phyloP scores from a whole-genome alignment of 2,329 filamentous ascomycete species.

The Colletotrichum lentis region DNA sequence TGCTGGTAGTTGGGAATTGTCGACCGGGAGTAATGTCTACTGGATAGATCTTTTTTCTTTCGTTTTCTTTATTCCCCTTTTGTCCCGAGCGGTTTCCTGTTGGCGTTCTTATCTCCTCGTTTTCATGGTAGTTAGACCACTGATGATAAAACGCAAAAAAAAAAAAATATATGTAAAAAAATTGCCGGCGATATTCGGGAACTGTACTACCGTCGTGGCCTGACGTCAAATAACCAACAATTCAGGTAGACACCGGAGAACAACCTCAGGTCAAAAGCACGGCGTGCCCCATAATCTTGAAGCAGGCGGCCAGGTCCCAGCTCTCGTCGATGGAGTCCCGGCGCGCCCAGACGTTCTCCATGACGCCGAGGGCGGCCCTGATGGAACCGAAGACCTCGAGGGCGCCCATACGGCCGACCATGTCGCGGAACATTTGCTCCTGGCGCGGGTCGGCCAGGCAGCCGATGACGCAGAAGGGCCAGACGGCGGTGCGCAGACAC shows the following conservation, averaged over 20 bases:
- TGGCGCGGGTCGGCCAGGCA: constrained; percentile 52
- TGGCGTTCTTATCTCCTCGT: background rate
- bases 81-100: background rate
- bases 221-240: background rate
- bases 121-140: constrained; percentile 2
- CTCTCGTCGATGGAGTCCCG: constrained; percentile 51
- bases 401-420: constrained; percentile 53
- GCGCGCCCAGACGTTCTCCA: constrained; percentile 57
- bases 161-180: constrained; percentile 2
- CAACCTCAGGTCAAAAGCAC: constrained; percentile 49
- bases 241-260: background rate
- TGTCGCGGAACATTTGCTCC: constrained; percentile 53
- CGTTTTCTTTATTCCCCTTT: too few relatives aligned
- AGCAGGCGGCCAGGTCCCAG: constrained; percentile 56
- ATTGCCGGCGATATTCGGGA: background rate
- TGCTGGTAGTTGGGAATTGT: constrained; percentile 26
- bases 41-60: constrained; percentile 20
- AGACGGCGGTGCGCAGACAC: constrained; percentile 52
- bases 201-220: background rate
- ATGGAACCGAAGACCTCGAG: constrained; percentile 57
- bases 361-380: constrained; percentile 53
- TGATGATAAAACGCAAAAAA: constrained; percentile 1
- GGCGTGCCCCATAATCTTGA: constrained; percentile 52
- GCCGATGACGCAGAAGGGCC: constrained; percentile 54
- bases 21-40: constrained; percentile 34